phyloP scores from a whole-genome alignment of 192 early-diverging fungal species.

The Obelidium mucronatum region DNA sequence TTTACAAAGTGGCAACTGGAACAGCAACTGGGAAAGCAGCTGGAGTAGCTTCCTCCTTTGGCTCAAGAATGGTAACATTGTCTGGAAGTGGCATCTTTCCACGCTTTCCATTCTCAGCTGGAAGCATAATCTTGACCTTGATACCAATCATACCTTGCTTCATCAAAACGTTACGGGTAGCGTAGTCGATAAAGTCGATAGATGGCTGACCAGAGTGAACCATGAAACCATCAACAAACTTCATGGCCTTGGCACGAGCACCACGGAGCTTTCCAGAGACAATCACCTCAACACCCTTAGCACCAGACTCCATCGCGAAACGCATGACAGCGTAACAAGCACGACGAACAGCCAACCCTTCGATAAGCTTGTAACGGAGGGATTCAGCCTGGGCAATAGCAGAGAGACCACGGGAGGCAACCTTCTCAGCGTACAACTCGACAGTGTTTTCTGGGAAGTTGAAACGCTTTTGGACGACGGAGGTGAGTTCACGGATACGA shows the following conservation, averaged over 20 bases:
- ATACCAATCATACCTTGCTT: constrained; percentile 99
- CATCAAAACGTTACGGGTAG: constrained; percentile 96
- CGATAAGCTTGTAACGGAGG: constrained; percentile 96
- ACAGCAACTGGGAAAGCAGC: constrained; percentile 53
- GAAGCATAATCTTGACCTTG: constrained; percentile 99
- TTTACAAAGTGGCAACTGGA: constrained; percentile 43
- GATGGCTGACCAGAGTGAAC: constrained; percentile 99
- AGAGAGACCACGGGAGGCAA: constrained; percentile 95
- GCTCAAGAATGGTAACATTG: constrained; percentile 89
- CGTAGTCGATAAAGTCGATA: constrained; percentile 93
- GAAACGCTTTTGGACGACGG: constrained; percentile 99
- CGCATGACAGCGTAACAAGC: constrained; percentile 99
- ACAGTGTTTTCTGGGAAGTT: constrained; percentile 98
- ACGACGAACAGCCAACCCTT: constrained; percentile 95
- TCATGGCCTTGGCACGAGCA: constrained; percentile 99
- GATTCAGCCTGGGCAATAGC: constrained; percentile 99
- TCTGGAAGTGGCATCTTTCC: constrained; percentile 97
- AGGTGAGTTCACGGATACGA: constrained; percentile 97
- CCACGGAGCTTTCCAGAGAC: constrained; percentile 99
- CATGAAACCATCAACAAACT: constrained; percentile 99
- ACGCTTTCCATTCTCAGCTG: constrained; percentile 88
- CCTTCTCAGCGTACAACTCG: constrained; percentile 98
- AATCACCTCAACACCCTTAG: constrained; percentile 99
- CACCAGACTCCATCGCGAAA: constrained; percentile 99
- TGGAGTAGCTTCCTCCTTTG: constrained; percentile 78